Base-by-base conservation (phyloP, 2,329 filamentous ascomycete species). In the Xylariaceae sp. region DNA sequence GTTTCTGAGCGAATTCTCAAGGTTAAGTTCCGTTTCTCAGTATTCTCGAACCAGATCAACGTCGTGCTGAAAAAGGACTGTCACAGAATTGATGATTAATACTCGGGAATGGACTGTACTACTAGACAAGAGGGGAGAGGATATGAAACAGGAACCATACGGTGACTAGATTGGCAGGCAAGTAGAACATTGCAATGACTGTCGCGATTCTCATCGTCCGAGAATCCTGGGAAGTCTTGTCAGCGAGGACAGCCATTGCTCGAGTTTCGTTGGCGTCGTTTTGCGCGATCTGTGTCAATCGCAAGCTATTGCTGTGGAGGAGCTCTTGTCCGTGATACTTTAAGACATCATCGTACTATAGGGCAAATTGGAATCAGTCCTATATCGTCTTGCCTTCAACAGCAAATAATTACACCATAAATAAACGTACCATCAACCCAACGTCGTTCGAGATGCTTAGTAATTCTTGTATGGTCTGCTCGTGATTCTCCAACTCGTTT, bases 291-390 rank as follows among this genome's bases (percentile, higher is more conserved):
- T n/a, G n/a, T n/a, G n/a, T n/a, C n/a, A n/a, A n/a, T n/a, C n/a
- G n/a, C n/a, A n/a, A n/a, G 19, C 40, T 24, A 36, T 53, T 53
- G 3, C 19, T 29, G 31, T 53, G 41, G 3, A 53, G 31, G 2
- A 53, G 28, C n/a, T 53, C 50, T 36, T 53, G 50, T 16, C 40
- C 50, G 19, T 46, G 50, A 33, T 34, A 33, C 17, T 53, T 53
- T n/a, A n/a, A n/a, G n/a, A n/a, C n/a, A n/a, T n/a, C n/a, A 14
- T 53, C 50, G 29, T 53, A 53, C 50, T 53, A 39, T 46, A 24
- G 11, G 1, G 29, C 29, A 24, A 8, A 23, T 44, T 21, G 21
- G 9, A 28, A 31, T 40, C 12, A 21, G 21, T 40, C 33, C 11
- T 2, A 24, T 24, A 9, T 4, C n/a, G n/a, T n/a, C n/a, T n/a